Evolutionary conservation across 2,329 filamentous ascomycete species (phyloP).

Genomic region (Penicillium sp.): DNA sequence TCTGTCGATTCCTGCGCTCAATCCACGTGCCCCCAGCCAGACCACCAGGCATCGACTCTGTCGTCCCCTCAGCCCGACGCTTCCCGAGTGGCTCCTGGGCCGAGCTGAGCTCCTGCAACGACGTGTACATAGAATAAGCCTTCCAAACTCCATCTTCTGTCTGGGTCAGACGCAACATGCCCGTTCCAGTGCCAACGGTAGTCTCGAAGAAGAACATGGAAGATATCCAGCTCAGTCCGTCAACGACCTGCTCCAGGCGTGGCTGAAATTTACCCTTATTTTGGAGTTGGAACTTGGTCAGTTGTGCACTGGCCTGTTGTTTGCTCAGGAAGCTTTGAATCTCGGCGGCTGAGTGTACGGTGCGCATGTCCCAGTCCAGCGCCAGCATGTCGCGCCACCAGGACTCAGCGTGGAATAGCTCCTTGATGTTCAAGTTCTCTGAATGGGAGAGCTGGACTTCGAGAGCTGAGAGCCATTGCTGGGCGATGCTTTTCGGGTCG

Average conservation of each 20-base stretch:
- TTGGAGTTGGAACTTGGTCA: slow-evolving; percentile 35
- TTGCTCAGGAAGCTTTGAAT: slow-evolving; percentile 35
- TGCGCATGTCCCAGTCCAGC: slow-evolving; percentile 43
- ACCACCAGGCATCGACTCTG: slow-evolving; percentile 36
- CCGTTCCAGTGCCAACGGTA: slow-evolving; percentile 36
- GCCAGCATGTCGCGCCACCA: slow-evolving; percentile 46
- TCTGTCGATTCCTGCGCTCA: slow-evolving; percentile 34
- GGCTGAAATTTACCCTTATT: slow-evolving; percentile 36
- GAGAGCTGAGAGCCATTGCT: slow-evolving; percentile 36
- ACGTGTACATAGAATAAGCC: slow-evolving; percentile 42
- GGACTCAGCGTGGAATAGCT: slow-evolving; percentile 40
- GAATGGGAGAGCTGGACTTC: slow-evolving; percentile 24
- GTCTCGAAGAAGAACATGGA: slow-evolving; percentile 45
- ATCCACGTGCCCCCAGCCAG: slow-evolving; percentile 38
- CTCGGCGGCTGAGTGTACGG: slow-evolving; percentile 31
- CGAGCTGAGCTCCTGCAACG: slow-evolving; percentile 38
- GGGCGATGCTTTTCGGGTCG: slow-evolving; percentile 30
- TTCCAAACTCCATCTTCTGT: slow-evolving; percentile 35
- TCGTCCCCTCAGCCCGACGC: slow-evolving; percentile 36
- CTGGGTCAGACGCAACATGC: slow-evolving; percentile 39
- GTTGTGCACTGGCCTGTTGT: slow-evolving; percentile 27
- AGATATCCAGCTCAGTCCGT: slow-evolving; percentile 36
- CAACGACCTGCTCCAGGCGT: slow-evolving; percentile 27
- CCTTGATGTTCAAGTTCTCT: slow-evolving; percentile 17
- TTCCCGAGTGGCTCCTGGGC: slow-evolving; percentile 36